Evolutionary conservation across 2,329 filamentous ascomycete species (phyloP), one percentile per base, ranked within the genome.

Genomic region (Fusarium proliferatum): DNA sequence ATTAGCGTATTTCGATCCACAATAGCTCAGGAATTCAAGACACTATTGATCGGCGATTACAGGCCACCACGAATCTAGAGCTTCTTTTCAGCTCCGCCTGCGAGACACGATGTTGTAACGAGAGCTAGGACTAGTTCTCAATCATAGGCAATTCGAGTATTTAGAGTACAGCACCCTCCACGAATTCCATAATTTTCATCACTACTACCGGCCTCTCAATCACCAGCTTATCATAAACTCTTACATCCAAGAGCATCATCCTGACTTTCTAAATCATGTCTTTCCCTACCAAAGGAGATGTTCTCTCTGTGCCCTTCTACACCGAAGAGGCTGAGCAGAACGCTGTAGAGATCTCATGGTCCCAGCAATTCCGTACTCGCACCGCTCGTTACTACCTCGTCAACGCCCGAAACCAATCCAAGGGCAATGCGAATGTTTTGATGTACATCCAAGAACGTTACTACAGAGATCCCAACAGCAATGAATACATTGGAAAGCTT

Each of bases 311-410:
- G 11, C 64, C 73, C 11, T 64, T 30, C 23, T 76, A 73, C 49
- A 72, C 1, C 0, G 36, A 30, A 1, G 70, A 72, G 42, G 65
- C 67, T 9, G 72, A 75, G 23, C 4, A 52, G 10, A 69, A 71
- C 17, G 41, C 26, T 2, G 16, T 67, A 5, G 70, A 75, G 15
- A n/a, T 76, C 34, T 13, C 26, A 3, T 76, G 73, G 73, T 64
- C 53, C 1, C 73, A 75, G 23, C 21, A 34, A 2, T 55, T 73
- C 34, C 51, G 72, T 13, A 64, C 61, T 33, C 53, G 59, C 3
- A 69, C 38, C 1, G 72, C 67, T 2, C 67, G 53, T 5, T 75
- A 76, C 61, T 76, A 75, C 46, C 4, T 73, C 16, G 60, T 75
- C 34, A 11, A 42, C 2, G 73, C 72, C 3, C 36, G 41, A 28